A percentile compares a stretch with the other conserved stretches of the same genome.
phyloP scores from a whole-genome alignment of 179 eudicot genomes.

The Nepenthes alata region DNA sequence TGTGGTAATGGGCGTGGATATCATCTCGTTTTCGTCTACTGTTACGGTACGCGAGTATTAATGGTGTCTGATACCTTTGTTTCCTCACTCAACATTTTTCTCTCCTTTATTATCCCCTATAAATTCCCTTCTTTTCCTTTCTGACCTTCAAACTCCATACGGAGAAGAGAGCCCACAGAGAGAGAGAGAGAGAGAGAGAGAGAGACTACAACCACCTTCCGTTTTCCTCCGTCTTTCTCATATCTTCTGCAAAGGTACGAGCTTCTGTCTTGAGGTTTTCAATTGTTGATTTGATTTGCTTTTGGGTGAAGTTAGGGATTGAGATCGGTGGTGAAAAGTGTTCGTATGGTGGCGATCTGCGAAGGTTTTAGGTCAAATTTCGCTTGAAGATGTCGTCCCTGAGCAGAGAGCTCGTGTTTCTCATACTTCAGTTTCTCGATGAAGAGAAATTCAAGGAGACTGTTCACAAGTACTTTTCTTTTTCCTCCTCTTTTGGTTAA shows the following conservation, averaged over 20 bases:
- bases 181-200: conserved; percentile 8
- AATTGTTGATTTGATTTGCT: not conserved
- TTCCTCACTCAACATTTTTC: conserved; percentile 1
- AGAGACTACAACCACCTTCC: not conserved
- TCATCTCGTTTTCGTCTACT: conserved; percentile 7
- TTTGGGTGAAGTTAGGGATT: conserved; percentile 11
- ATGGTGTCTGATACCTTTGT: no score
- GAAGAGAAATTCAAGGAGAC: conserved; percentile 44
- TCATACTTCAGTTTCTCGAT: conserved; percentile 42
- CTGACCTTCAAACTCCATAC: conserved; percentile 24
- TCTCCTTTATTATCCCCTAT: conserved; percentile 9
- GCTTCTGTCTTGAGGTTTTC: not conserved
- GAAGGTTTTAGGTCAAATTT: conserved; percentile 6
- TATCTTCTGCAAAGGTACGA: not conserved
- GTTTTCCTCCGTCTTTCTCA: not conserved
- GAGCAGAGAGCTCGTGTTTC: conserved; percentile 39
- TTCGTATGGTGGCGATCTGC: conserved; percentile 15
- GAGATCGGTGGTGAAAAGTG: not conserved
- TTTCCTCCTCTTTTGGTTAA: not conserved
- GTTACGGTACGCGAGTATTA: no score
- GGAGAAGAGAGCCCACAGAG: conserved; percentile 14
- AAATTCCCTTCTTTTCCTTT: conserved; percentile 17
- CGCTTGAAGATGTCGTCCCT: conserved; percentile 27
- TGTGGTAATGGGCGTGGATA: not conserved
- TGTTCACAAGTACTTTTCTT: conserved; percentile 28